Evolutionary conservation across 768 basidiomycete species (phyloP), one percentile per base, ranked within the genome.

Genomic region (Pulveroboletus ravenelii): DNA sequence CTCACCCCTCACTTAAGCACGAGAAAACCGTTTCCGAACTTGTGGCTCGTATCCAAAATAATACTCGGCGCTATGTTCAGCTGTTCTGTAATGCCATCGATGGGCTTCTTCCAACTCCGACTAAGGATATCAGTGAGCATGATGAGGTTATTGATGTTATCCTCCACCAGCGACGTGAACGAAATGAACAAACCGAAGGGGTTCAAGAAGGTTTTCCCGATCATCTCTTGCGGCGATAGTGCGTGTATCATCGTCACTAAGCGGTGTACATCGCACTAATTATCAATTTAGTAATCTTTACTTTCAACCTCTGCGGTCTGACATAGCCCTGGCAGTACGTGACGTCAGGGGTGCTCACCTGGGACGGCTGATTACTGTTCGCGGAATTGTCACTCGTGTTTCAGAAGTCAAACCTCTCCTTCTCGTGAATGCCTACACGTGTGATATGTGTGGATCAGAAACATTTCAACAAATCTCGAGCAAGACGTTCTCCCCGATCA

Each of bases 371-470:
- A 95, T 99, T 67, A 98, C 93, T 31, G 90, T 95, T 56, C 89
- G 94, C 37, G 96, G 96, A 48, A 98, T 99, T 58, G 93, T 98
- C 47, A 99, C 93, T 29, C 93, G 96, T 54, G 93, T 99, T 4
- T 97, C 94, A 3, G 96, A 98, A 74, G 96, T 99, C 65, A 98
- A 98, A 65, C 96, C 96, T 10, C 82, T 98, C 15, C 80, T 99
- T 13, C 87, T 91, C 64, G 93, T 98, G 62, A 96, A 95, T 69
- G 96, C 95, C 29, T 99, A 98, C 69, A 94, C 93, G 0, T 98
- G 96, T 72, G 96, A 98, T 64, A 85, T 92, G 52, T 99, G 96
- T 66, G 96, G 96, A 40, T 91, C 93, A 38, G 96, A 99, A 69
- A 95, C 93, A 27, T 99, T 99, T 77, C 94, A 98, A 68, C 93